Percentiles rank a stretch among this genome's conserved stretches.
phyloP scores from a whole-genome alignment of 441 rosid genomes.

The Theobroma grandiflorum region DNA sequence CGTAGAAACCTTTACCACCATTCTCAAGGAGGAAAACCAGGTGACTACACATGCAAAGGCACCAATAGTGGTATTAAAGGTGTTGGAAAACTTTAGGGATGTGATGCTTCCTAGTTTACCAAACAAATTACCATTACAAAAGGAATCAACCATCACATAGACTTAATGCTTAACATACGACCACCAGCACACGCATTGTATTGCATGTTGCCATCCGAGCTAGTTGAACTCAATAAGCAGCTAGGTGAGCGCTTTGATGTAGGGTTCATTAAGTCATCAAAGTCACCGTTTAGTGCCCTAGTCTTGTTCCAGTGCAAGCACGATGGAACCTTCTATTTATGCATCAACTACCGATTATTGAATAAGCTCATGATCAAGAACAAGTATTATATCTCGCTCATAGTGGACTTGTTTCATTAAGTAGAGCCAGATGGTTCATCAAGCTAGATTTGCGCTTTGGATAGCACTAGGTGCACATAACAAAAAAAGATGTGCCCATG shows the following conservation, averaged over 20 bases:
- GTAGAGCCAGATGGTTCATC: background rate
- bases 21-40: too few relatives aligned
- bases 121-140: background rate
- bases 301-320: conserved; percentile 1
- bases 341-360: background rate
- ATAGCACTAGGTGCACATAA: background rate
- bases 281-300: background rate
- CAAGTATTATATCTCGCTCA: too few relatives aligned
- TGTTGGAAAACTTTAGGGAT: background rate
- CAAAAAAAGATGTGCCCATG: background rate
- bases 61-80: too few relatives aligned
- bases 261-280: background rate
- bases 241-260: background rate
- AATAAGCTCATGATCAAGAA: conserved; percentile 10
- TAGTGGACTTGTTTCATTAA: background rate
- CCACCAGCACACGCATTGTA: rapidly evolving
- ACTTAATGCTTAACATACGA: background rate
- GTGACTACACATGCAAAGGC: too few relatives aligned
- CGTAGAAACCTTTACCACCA: too few relatives aligned
- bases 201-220: rapidly evolving
- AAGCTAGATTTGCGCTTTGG: background rate
- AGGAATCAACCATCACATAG: background rate
- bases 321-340: background rate
- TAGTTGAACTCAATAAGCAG: background rate
- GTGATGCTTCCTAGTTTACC: conserved; percentile 8